These are phyloP conservation scores for Camelina neglecta DNA, from an alignment of 345 rosid genomes.

Conservation along the genomic window DNA sequence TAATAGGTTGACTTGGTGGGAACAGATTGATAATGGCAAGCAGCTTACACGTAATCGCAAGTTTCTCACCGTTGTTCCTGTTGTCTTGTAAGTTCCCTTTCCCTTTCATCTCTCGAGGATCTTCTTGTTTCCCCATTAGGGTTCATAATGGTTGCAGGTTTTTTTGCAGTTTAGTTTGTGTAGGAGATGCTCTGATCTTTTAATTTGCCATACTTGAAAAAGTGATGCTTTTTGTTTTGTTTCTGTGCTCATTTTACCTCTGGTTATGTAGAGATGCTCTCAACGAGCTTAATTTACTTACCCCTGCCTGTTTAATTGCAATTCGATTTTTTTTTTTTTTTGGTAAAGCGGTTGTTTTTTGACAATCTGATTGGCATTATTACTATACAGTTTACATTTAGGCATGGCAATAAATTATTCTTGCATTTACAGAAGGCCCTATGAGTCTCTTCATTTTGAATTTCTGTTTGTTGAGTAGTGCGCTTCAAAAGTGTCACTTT, in stretches of 20 bases:
- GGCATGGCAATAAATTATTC: background rate
- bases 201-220: background rate
- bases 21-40: constrained; percentile 82
- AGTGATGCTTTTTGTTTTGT: background rate
- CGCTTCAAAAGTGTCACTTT: background rate
- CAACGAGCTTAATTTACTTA: background rate
- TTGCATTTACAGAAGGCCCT: background rate
- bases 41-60: constrained; percentile 82
- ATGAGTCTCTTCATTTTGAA: background rate
- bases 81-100: constrained; percentile 66
- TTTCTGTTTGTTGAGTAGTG: background rate
- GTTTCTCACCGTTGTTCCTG: constrained; percentile 79
- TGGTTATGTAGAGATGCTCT: background rate
- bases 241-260: background rate
- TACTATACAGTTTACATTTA: background rate
- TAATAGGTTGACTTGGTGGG: constrained; percentile 81
- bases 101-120: background rate
- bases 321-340: background rate
- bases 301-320: background rate
- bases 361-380: background rate
- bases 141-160: background rate
- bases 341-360: background rate
- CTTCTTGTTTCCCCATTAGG: background rate
- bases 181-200: background rate
- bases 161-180: background rate